Evolutionary conservation across 2,329 filamentous ascomycete species (phyloP).

Genomic region (Ophiostoma montium): DNA sequence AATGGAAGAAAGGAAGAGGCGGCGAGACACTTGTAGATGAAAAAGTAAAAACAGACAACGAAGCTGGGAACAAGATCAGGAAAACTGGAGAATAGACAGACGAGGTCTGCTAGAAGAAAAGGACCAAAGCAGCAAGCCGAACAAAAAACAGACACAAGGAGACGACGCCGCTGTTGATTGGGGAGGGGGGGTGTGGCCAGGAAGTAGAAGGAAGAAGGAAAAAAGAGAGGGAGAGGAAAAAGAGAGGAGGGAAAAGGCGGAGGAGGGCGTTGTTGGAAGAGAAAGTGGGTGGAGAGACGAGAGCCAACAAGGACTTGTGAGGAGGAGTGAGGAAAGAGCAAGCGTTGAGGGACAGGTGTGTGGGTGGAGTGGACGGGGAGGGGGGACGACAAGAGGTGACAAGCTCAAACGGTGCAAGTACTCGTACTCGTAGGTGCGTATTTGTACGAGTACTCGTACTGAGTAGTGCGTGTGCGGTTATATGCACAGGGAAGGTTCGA

Average conservation of each 20-base stretch:
- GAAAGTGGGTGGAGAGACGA: constrained; percentile 2
- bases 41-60: not conserved
- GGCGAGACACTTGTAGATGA: no score
- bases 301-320: not conserved
- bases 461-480: no score
- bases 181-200: constrained; percentile 2
- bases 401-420: no score
- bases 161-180: constrained; percentile 12
- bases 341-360: not conserved
- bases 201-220: constrained; percentile 2
- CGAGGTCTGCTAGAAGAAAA: not conserved
- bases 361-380: no score
- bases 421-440: no score
- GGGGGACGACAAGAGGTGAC: not conserved
- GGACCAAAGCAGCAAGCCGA: not conserved
- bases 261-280: constrained; percentile 5
- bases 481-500: no score
- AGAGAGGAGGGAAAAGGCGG: not conserved
- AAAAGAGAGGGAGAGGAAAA: constrained; percentile 1
- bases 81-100: not conserved
- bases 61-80: not conserved
- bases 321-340: constrained; percentile 1
- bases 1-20: not conserved
- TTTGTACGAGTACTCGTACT: no score
- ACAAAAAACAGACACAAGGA: constrained; percentile 6